These are phyloP conservation scores for Psilocybe subaeruginosa DNA, from an alignment of 768 basidiomycete species.

Conservation along the genomic window DNA sequence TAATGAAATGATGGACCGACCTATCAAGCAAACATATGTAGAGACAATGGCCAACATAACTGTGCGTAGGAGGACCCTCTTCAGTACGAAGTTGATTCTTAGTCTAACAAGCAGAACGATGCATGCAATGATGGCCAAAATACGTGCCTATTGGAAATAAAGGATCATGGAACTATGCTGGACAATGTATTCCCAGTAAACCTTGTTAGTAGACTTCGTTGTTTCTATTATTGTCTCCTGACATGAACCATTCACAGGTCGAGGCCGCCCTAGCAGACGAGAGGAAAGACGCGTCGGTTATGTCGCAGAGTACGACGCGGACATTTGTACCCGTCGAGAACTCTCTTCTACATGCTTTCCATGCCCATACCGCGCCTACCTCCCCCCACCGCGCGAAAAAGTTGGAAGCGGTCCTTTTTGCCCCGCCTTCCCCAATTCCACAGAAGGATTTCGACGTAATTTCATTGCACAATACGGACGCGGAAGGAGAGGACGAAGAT, in stretches of 20 bases:
- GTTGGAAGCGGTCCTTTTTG: background rate
- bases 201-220: background rate
- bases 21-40: background rate
- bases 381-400: background rate
- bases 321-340: constrained; percentile 5
- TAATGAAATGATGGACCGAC: background rate
- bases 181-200: background rate
- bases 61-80: background rate
- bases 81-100: too few relatives aligned
- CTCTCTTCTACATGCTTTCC: constrained; percentile 1
- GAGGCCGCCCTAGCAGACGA: background rate
- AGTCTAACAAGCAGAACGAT: background rate
- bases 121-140: background rate
- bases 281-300: background rate
- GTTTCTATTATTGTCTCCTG: background rate
- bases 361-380: constrained; percentile 3
- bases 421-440: background rate
- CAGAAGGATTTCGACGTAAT: constrained; percentile 7
- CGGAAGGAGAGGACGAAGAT: constrained; percentile 23
- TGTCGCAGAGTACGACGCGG: too few relatives aligned
- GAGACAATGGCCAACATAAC: background rate
- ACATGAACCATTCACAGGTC: background rate
- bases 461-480: constrained; percentile 18
- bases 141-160: background rate
- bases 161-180: background rate